Conservation (phyloP, 257 asterid species). For the Fraxinus quadrangulata region DNA sequence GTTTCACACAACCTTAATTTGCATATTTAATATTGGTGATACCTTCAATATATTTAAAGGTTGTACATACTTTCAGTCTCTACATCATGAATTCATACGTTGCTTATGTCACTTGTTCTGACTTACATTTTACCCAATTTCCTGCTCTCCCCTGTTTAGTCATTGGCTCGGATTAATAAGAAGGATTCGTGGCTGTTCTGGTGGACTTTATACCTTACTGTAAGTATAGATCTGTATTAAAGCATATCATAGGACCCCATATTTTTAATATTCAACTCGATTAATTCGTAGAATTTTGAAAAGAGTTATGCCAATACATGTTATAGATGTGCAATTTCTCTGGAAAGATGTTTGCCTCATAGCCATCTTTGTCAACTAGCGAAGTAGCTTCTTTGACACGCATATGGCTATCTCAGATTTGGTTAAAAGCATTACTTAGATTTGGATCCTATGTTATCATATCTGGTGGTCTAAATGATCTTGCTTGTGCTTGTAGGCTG, state of each 20-base stretch:
- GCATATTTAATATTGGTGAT: conserved; percentile 11
- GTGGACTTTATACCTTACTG: conserved; percentile 96
- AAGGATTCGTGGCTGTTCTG: conserved; percentile 98
- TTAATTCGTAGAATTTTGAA: background rate
- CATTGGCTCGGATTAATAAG: conserved; percentile 95
- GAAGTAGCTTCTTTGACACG: background rate
- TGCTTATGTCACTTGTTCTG: conserved; percentile 11
- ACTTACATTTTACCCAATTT: conserved; percentile 8
- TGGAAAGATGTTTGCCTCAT: background rate
- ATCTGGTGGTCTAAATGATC: background rate
- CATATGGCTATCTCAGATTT: background rate
- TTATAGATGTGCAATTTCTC: conserved; percentile 1
- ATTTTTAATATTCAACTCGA: background rate
- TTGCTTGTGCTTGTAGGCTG: conserved; percentile 60
- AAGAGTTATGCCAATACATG: background rate
- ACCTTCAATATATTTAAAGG: background rate
- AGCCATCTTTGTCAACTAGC: background rate
- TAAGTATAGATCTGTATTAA: conserved; percentile 39
- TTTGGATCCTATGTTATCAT: background rate
- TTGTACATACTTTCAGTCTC: background rate
- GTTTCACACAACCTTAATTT: conserved; percentile 5
- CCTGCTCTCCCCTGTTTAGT: conserved; percentile 40
- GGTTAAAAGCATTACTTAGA: background rate
- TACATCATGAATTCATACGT: background rate
- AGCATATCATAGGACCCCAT: background rate